These are phyloP conservation scores for Naematelia aurantialba DNA, from an alignment of 768 basidiomycete genomes.

Conservation along the genomic window DNA sequence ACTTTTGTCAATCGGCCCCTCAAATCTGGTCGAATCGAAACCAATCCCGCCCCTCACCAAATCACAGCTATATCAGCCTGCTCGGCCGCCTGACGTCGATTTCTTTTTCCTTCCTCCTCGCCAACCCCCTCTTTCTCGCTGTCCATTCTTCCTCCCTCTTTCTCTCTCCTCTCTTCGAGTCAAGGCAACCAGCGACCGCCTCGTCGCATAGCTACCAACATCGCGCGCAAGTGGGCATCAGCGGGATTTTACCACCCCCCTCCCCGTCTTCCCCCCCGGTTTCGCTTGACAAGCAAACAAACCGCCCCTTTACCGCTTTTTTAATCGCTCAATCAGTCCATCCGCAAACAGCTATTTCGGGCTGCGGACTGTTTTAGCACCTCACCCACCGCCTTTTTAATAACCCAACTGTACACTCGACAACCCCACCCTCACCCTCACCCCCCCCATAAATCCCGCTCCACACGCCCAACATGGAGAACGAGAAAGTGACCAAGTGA, in stretches of 20 bases:
- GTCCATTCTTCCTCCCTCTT: conserved; percentile 3
- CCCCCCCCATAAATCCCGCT: neutral
- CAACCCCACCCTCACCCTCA: neutral
- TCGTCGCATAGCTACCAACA: conserved; percentile 5
- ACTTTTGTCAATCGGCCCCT: no score
- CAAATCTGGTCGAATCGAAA: no score
- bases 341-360: neutral
- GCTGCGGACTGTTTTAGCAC: neutral
- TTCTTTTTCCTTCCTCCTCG: conserved; percentile 6
- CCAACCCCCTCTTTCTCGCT: conserved; percentile 2
- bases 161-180: conserved; percentile 1
- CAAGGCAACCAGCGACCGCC: neutral
- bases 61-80: conserved; percentile 4
- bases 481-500: neutral
- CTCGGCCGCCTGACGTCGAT: neutral
- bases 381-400: neutral
- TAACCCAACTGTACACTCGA: neutral
- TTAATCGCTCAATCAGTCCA: neutral
- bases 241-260: neutral
- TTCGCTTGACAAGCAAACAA: neutral
- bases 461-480: neutral
- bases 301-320: neutral
- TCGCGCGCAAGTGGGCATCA: neutral
- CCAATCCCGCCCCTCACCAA: conserved; percentile 1
- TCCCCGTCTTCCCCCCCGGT: neutral